Percentiles rank a stretch among this genome's conserved stretches.
Evolutionary conservation across 108 stramenopile genomes (phyloP).

Genomic region (Cyclotella cryptica): DNA sequence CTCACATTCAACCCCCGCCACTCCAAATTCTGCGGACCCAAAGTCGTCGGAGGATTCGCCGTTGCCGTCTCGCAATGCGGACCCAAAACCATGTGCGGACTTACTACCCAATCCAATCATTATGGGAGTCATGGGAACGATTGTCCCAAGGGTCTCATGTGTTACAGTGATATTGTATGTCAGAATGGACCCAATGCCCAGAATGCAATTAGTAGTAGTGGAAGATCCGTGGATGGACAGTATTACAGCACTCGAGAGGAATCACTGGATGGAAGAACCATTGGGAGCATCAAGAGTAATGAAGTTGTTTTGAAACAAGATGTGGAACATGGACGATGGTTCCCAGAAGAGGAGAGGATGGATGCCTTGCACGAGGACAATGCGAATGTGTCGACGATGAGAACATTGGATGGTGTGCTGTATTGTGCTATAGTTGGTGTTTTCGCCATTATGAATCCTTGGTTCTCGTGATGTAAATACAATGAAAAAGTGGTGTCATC

Average conservation of each 20-base stretch:
- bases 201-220: background rate
- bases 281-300: background rate
- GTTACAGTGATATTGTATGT: constrained; percentile 14
- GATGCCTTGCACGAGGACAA: no score
- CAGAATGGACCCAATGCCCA: background rate
- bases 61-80: constrained; percentile 3
- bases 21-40: constrained; percentile 26
- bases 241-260: background rate
- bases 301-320: constrained; percentile 14
- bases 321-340: background rate
- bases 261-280: background rate
- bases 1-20: background rate
- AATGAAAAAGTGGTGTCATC: no score
- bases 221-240: background rate
- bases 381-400: background rate
- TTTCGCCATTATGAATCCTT: no score
- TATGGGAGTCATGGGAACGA: constrained; percentile 24
- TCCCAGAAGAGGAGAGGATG: no score
- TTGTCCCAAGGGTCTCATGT: constrained; percentile 31
- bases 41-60: constrained; percentile 28
- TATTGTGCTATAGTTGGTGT: no score
- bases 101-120: background rate
- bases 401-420: no score
- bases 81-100: constrained; percentile 14
- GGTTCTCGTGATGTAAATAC: no score